Evolutionary conservation across 2,329 filamentous ascomycete species (phyloP).

Genomic region (Peltaster fructicola): DNA sequence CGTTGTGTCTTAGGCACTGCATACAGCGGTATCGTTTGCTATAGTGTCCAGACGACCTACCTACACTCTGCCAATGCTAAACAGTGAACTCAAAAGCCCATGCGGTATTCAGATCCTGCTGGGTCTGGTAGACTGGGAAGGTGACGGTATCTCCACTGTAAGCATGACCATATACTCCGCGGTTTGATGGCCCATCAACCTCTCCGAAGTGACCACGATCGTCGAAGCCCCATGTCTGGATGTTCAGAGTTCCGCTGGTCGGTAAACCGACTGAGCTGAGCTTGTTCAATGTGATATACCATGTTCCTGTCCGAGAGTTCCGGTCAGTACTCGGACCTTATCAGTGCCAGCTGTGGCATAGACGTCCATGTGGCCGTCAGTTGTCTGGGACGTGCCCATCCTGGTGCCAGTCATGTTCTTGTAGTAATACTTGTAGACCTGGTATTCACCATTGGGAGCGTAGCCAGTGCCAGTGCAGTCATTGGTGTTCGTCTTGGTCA

Average conservation of each 20-base stretch:
- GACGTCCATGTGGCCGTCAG: slow-evolving; percentile 21
- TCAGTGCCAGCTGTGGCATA: slow-evolving; percentile 20
- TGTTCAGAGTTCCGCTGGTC: slow-evolving; percentile 15
- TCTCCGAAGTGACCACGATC: slow-evolving; percentile 13
- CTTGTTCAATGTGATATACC: slow-evolving; percentile 19
- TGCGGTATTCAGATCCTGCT: slow-evolving; percentile 18
- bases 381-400: slow-evolving; percentile 19
- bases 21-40: too few species aligned
- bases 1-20: too few species aligned
- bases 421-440: slow-evolving; percentile 32
- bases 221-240: slow-evolving; percentile 15
- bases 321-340: slow-evolving; percentile 21
- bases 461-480: slow-evolving; percentile 18
- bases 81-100: slow-evolving; percentile 24
- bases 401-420: slow-evolving; percentile 27
- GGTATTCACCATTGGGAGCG: slow-evolving; percentile 24
- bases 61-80: too few species aligned
- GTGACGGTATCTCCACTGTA: slow-evolving; percentile 21
- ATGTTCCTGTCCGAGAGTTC: slow-evolving; percentile 17
- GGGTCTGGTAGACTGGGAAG: slow-evolving; percentile 22
- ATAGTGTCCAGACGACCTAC: too few species aligned
- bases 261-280: slow-evolving; percentile 20
- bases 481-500: slow-evolving; percentile 18
- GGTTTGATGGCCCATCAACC: slow-evolving; percentile 17
- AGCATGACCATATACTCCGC: slow-evolving; percentile 16